Evolutionary conservation across 257 asterid species (phyloP), one percentile per base, ranked within the genome.

Genomic region (Misopates orontium): DNA sequence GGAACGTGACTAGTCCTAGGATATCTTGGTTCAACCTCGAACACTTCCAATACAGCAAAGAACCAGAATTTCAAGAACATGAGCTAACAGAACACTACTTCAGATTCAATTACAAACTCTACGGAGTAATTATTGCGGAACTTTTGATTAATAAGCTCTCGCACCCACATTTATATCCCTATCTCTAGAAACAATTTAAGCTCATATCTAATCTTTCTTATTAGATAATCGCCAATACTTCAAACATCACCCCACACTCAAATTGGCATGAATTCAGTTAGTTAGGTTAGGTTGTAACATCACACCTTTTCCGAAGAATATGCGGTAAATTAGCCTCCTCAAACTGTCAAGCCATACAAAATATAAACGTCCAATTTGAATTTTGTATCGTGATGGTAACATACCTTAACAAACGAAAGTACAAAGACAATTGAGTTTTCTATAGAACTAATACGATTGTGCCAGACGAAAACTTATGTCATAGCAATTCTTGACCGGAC

Each of bases 31-130:
- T 16, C 31, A 21, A 23, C 55, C 68, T 47, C 32, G 19, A 62
- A 55, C 20, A 28, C 40, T 45, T 54, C 48, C 16, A 11, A 28
- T 2, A 55, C 42, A 28, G n/a, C 20, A 63, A 24, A 63, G 18
- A 11, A 28, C 49, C 39, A 64, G 1, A 40, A 53, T n/a, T 8
- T 25, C 16, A 8, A 72, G 68, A 71, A 10, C 49, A 68, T 56
- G 59, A 24, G 39, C 65, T 24, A 63, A 44, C 4, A 4, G 10
- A 10, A 36, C 42, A 36, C 8, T 36, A 36, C 1, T 36, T 36
- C 42, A 9, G 10, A 25, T 57, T 50, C 55, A 15, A 56, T 15
- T 32, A 5, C 32, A 19, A 12, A 20, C 51, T 36, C 32, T 21
- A 39, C 24, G 16, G n/a, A 31, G 4, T 19, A 59, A 11, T n/a